Base-by-base conservation (phyloP, 139 green algal species). In the Haematococcus lacustris region DNA sequence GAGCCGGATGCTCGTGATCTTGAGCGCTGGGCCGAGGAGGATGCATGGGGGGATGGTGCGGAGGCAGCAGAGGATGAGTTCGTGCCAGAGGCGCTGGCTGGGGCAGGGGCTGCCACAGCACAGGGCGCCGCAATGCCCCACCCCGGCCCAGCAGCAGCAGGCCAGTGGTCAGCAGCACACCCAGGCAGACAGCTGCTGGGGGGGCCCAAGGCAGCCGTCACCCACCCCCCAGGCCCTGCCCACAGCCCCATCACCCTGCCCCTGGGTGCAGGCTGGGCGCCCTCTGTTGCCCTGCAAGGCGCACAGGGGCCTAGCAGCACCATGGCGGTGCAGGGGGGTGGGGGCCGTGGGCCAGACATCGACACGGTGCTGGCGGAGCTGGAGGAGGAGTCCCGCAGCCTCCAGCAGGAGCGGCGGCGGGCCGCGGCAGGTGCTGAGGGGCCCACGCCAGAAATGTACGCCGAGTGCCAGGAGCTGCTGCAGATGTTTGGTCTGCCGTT, bases 401-500 rank as follows among this genome's bases (percentile, higher is more conserved):
- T 84, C 26, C 53, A 62, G 39, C 26, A 66, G 51, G 21, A 53
- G 47, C 50, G 75, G 70, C 63, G 63, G 3, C 66, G 69, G 26
- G 70, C 74, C 40, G 70, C 68, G 51, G 65, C 60, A 9, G 77
- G 82, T 13, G 32, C 76, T 25, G 90, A 94, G 57, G 74, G 76
- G 1, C 89, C 90, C 5, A 93, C 82, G 23, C 51, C 70, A 3
- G 84, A 94, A 69, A 94, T 97, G 91, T 92, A 88, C 71, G 69
- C 61, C 9, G 91, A 96, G 83, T 93, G 88, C 73, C 89, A 97
- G 85, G 89, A 97, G 86, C 84, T 98, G 76, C 87, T 98, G 79
- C 83, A 90, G 78, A 80, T 98, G 79, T 99, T 98, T 88, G 95
- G 95, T 1, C 70, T 99, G 77, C 95, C 95, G 3, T 99, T 91